These are phyloP conservation scores for Periconia macrospinosa DNA, from an alignment of 2,329 filamentous ascomycete species.

Conservation along the genomic window DNA sequence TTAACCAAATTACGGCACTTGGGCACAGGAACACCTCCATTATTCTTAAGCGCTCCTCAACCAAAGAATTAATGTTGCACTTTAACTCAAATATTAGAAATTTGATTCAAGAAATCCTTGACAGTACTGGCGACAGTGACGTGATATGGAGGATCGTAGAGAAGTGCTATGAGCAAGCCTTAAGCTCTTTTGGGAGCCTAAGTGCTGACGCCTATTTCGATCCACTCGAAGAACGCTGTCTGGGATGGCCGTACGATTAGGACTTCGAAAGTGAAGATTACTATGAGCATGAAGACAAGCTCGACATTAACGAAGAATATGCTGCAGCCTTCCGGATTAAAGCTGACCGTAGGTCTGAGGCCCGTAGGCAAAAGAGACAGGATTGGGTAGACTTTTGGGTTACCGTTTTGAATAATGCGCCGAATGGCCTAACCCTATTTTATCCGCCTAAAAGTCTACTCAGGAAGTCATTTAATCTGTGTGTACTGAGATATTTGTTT, in stretches of 20 bases:
- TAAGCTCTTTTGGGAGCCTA: slow-evolving; percentile 9
- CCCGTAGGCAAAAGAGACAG: slow-evolving; percentile 1
- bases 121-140: neutral
- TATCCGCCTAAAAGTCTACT: slow-evolving; percentile 3
- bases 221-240: slow-evolving; percentile 6
- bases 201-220: slow-evolving; percentile 11
- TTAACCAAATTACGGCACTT: slow-evolving; percentile 1
- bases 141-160: slow-evolving; percentile 17
- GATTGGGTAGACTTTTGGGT: slow-evolving; percentile 9
- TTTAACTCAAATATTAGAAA: neutral
- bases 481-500: slow-evolving; percentile 17
- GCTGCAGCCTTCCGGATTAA: slow-evolving; percentile 1
- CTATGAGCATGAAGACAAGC: slow-evolving; percentile 14
- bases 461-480: neutral
- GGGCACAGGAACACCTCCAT: neutral
- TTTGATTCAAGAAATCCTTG: slow-evolving; percentile 3
- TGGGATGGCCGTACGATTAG: slow-evolving; percentile 11
- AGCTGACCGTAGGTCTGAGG: slow-evolving; percentile 3
- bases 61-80: neutral
- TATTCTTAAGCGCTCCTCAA: neutral
- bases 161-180: slow-evolving; percentile 18
- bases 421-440: slow-evolving; percentile 9
- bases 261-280: slow-evolving; percentile 13
- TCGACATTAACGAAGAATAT: slow-evolving; percentile 5
- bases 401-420: slow-evolving; percentile 4